Base-by-base conservation (phyloP, 306 rosid genomes). In the Bauhinia variegata region DNA sequence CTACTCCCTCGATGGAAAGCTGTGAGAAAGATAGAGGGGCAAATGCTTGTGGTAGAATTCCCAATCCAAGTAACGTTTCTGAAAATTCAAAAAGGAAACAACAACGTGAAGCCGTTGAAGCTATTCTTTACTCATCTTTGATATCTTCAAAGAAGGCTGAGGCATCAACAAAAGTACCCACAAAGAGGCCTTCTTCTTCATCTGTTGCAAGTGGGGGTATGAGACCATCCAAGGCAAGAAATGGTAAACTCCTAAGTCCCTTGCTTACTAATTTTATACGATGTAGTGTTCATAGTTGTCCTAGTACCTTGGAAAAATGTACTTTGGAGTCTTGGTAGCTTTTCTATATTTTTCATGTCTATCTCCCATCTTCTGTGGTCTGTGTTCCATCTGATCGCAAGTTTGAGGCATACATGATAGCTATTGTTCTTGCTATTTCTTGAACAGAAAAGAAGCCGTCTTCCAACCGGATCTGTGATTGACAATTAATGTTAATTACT, bases 101-200 rank as follows among this genome's bases (percentile, higher is more conserved):
- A 60, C 96, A 84, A 83, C 96, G 96, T 54, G 91, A 89, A 75
- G 96, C 88, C 65, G 98, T 92, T 55, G 89, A 92, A 64, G 91
- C 96, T 56, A 87, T 92, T 77, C 96, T 92, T 67, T 68, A 48
- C 80, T 82, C 98, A 33, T 78, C 93, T 74, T 78, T 92, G 75
- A 86, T 92, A 71, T 80, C 98, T 70, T 73, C 91, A 17, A 87
- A 89, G 83, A 89, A 85, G 75, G 71, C 79, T 16, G 91, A 84
- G 64, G 69, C 65, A 38, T 77, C 74, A 7, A 49, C 61, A 18
- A 87, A 79, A 76, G 72, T 19, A 58, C 71, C 89, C 18, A 68
- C 82, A 4, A 92, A 81, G 75, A 83, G 79, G 68, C 73, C 72
- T 39, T 31, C 52, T 67, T 74, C 95, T 17, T 78, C 86, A 54